Base-by-base conservation (phyloP, 2,329 filamentous ascomycete species). In the Lecanicillium sp. region DNA sequence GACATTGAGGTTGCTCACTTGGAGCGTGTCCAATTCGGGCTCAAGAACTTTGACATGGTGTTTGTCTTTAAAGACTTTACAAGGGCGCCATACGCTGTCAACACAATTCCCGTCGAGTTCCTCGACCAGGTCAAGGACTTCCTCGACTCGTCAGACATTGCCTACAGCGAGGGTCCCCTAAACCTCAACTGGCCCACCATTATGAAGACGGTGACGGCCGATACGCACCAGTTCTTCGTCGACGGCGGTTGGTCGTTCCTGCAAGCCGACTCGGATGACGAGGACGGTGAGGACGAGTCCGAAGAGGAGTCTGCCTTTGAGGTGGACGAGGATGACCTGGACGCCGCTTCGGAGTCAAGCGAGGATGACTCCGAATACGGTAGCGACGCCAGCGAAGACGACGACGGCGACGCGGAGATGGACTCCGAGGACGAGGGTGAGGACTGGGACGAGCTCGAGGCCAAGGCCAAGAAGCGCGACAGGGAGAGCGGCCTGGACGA, bases 181-280 rank as follows among this genome's bases (percentile, higher is more conserved):
- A 98, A 98, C 71, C 77, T 98, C 49, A 97, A 97, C 75, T 98
- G 93, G 93, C 86, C 87, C 10, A 95, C 90, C 14, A 98, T 98
- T 63, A 98, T 98, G 90, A 98, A 98, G 77, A 98, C 93, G 0
- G 90, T 98, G 21, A 91, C 87, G 17, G 84, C 86, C 29, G 90
- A 98, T 63, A 88, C 93, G 2, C 91, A 98, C 63, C 81, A 86
- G 58, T 98, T 98, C 80, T 98, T 96, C 67, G 81, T 78, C 4
- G 91, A 97, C 55, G 93, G 94, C 26, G 93, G 93, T 38, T 98
- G 93, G 93, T 86, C 82, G 2, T 97, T 98, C 78, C 67, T 98
- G 51, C 83, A 84, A 46, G 84, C 84, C 29, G 91, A 96, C 51
- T 90, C 86, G 1, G 93, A 97, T 60, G 87, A 86, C 12, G 90